These are phyloP conservation scores for Leishmania gerbilli DNA, from an alignment of 208 protist genomes.

Conservation along the genomic window DNA sequence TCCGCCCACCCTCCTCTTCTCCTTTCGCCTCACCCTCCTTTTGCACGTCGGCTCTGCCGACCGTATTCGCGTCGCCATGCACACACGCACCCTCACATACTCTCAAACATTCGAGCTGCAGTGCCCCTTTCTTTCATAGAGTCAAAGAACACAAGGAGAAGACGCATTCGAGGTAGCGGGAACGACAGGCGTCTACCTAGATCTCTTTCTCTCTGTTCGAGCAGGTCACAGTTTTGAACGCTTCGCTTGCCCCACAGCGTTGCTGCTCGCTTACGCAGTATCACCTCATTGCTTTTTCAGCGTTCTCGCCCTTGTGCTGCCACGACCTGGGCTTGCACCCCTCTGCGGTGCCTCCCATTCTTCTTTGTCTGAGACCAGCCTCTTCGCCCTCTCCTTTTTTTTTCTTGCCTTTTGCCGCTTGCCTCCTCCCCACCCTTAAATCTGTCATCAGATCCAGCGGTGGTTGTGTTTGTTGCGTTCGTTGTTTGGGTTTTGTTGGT, in stretches of 20 bases:
- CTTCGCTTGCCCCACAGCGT: no score
- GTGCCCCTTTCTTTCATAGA: slow-evolving; percentile 9
- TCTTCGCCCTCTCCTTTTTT: neutral
- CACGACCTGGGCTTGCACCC: neutral
- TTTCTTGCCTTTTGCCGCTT: no score
- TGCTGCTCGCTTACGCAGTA: neutral
- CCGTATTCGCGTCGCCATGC: neutral
- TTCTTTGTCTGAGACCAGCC: neutral
- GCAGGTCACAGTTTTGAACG: neutral
- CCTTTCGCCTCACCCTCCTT: neutral
- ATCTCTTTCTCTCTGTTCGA: neutral
- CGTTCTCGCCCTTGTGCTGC: neutral
- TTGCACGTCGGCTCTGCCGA: neutral
- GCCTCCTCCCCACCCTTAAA: no score
- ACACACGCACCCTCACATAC: neutral
- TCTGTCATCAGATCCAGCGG: no score
- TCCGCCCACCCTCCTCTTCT: neutral
- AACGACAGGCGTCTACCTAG: neutral
- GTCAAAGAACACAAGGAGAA: neutral
- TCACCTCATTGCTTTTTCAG: neutral
- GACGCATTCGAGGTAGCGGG: neutral
- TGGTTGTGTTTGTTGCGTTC: no score
- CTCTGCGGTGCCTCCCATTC: neutral
- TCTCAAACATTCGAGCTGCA: neutral
- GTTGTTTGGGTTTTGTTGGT: no score